Evolutionary conservation across 106 monocot species (phyloP).

Genomic region (Acorus gramineus): DNA sequence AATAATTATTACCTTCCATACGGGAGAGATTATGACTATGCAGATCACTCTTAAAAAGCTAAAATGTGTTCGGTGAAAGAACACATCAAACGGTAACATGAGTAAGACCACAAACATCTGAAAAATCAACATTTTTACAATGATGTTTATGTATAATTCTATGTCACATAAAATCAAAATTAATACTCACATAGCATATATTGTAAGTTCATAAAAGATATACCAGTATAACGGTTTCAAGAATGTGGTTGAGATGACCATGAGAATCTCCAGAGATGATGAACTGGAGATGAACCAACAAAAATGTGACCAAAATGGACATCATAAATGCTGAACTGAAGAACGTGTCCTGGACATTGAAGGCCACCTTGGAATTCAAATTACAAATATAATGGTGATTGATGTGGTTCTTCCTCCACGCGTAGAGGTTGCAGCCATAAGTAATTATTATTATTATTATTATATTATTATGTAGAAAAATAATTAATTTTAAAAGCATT

Average conservation of each 20-base stretch:
- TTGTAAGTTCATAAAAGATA: not conserved
- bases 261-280: conserved; percentile 21
- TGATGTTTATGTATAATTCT: no score
- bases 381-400: no score
- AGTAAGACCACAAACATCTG: conserved; percentile 57
- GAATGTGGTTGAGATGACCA: conserved; percentile 35
- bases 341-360: conserved; percentile 82
- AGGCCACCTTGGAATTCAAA: conserved; percentile 27
- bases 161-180: no score
- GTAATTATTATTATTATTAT: no score
- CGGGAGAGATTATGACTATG: conserved; percentile 70
- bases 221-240: conserved; percentile 60
- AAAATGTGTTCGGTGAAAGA: conserved; percentile 69
- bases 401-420: no score
- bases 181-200: not conserved
- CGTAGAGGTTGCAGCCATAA: no score
- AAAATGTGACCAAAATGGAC: conserved; percentile 57
- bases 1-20: conserved; percentile 50
- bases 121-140: not conserved
- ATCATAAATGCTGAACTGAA: conserved; percentile 79
- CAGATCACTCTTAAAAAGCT: conserved; percentile 76
- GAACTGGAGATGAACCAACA: conserved; percentile 73
- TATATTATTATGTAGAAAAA: no score
- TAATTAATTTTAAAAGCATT: no score
- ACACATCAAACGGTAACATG: conserved; percentile 71